A percentile compares a stretch with the other conserved stretches of the same genome.
phyloP scores from a whole-genome alignment of 2,329 filamentous ascomycete species.

The Aspergillus alliaceus region DNA sequence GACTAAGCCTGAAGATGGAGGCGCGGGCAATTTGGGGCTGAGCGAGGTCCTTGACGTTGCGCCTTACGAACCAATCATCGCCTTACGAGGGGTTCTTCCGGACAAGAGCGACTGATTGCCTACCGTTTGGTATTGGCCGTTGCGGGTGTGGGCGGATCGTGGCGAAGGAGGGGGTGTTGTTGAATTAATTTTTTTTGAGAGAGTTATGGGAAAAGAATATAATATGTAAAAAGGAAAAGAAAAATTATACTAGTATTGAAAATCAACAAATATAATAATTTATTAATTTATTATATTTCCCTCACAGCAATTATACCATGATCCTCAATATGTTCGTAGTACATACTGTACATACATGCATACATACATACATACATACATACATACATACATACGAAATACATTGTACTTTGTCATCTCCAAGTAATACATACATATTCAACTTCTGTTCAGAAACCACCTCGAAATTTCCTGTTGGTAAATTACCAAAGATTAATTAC shows the following conservation, averaged over 20 bases:
- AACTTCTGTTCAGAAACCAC: too few species aligned
- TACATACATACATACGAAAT: too few species aligned
- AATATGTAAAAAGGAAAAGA: not conserved
- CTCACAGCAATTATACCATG: too few species aligned
- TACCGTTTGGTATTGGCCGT: not conserved
- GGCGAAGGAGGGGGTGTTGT: conserved; percentile 5
- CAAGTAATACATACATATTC: too few species aligned
- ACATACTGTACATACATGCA: too few species aligned
- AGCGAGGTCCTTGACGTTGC: conserved; percentile 17
- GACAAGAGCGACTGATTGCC: conserved; percentile 3
- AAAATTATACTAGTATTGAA: not conserved
- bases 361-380: too few species aligned
- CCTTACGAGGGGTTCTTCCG: conserved; percentile 16
- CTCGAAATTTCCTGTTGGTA: too few species aligned
- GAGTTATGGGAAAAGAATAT: not conserved
- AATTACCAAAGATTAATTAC: too few species aligned
- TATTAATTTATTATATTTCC: too few species aligned
- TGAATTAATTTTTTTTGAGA: not conserved
- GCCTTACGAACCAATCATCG: conserved; percentile 17
- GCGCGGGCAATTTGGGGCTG: conserved; percentile 7
- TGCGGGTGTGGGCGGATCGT: conserved; percentile 4
- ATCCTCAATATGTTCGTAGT: too few species aligned
- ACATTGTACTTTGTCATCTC: too few species aligned
- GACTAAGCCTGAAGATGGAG: conserved; percentile 1
- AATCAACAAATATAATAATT: not conserved